Evolutionary conservation across 176 grass and related monocot species (phyloP), one percentile per base, ranked within the genome.

Genomic region (Phragmites australis): DNA sequence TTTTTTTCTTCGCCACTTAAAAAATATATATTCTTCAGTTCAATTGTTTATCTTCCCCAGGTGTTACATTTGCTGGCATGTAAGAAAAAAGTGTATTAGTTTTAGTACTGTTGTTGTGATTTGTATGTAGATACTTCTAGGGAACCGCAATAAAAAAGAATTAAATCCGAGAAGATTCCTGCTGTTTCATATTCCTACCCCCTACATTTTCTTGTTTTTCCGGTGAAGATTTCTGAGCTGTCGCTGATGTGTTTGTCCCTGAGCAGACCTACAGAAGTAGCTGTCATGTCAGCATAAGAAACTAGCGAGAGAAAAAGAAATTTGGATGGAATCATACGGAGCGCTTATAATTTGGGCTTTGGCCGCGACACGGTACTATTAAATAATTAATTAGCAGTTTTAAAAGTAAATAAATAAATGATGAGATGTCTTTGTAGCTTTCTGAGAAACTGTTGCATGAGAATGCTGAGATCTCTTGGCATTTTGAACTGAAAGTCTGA

Each of bases 211-310:
- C 34, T n/a, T 75, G 45, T 82, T 76, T 11, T 62, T 19, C 10
- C 43, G 16, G 16, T 29, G 21, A 45, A 59, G 41, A 40, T 70
- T 21, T 70, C 52, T 39, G 44, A 81, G 81, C 81, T 84, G 69
- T 80, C 70, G 27, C 18, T 63, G 77, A 49, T 75, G 70, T 37
- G 26, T 6, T 22, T 81, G 82, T 68, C 64, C 65, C 82, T 89
- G 27, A 2, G 16, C 21, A 49, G 63, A 77, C 64, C 63, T 64
- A 81, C 87, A 85, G n/a, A 8, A 13, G 29, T 19, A 49, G 71
- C 77, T 85, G 82, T 71, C 87, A 60, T 89, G 77, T 65, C 71
- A 85, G 77, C 77, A 71, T 85, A 78, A 62, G 62, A 80, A 68
- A 67, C 42, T 74, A 68, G 23, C 0, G 5, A 4, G 15, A 23